These are phyloP conservation scores for Tephrocybe rancida DNA, from an alignment of 768 basidiomycete species.

Conservation along the genomic window DNA sequence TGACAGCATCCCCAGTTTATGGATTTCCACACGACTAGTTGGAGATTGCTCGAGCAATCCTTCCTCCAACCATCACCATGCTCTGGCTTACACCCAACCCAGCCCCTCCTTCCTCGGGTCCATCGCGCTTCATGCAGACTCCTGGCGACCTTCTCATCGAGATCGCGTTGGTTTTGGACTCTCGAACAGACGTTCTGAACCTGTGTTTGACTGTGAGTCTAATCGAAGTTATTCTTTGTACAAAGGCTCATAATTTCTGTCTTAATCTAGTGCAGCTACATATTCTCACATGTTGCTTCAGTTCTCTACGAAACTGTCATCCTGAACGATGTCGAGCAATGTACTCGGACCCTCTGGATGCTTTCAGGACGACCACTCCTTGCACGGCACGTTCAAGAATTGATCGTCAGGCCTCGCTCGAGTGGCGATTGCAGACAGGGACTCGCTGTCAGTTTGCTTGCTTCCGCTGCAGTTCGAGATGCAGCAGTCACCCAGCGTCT, in stretches of 20 bases:
- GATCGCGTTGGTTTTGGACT: conserved; percentile 56
- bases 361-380: conserved; percentile 53
- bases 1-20: background rate
- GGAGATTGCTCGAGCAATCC: background rate
- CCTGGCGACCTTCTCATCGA: conserved; percentile 72
- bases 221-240: background rate
- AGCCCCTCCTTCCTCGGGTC: background rate
- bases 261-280: conserved; percentile 48
- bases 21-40: background rate
- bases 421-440: conserved; percentile 24
- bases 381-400: conserved; percentile 67
- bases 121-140: conserved; percentile 10
- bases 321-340: conserved; percentile 60
- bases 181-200: conserved; percentile 55
- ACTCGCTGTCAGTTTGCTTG: conserved; percentile 33
- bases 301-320: conserved; percentile 62
- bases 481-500: conserved; percentile 50
- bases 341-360: conserved; percentile 65
- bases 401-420: conserved; percentile 48
- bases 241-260: background rate
- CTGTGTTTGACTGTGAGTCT: conserved; percentile 61
- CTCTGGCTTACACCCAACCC: conserved; percentile 5
- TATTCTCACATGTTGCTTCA: conserved; percentile 55
- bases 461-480: conserved; percentile 54
- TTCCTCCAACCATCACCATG: conserved; percentile 8